phyloP scores from a whole-genome alignment of 2,329 filamentous ascomycete genomes.

The Fusarium tanahbumbuense region DNA sequence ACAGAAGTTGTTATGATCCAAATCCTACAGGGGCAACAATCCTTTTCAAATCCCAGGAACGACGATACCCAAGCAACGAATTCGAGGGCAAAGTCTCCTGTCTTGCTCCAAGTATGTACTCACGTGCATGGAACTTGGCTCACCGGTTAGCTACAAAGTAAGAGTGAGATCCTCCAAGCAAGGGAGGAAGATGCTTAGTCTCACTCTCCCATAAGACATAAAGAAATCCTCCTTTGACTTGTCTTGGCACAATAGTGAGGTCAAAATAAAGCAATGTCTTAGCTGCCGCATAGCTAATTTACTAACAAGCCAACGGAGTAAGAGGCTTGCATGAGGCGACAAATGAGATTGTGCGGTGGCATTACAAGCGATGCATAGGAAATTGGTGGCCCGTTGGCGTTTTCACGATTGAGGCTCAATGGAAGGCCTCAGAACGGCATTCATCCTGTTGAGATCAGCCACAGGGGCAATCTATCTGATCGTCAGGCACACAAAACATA shows the following conservation, averaged over 20 bases:
- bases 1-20: conserved; percentile 25
- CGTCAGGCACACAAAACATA: conserved; percentile 20
- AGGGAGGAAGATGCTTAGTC: conserved; percentile 16
- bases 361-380: conserved; percentile 23
- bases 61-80: conserved; percentile 17
- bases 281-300: conserved; percentile 9
- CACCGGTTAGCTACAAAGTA: too few relatives aligned
- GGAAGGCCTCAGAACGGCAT: conserved; percentile 12
- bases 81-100: conserved; percentile 8
- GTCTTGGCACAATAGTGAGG: conserved; percentile 8
- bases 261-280: conserved; percentile 7
- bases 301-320: conserved; percentile 12
- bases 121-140: neutral
- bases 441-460: neutral
- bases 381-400: conserved; percentile 18
- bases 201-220: conserved; percentile 1
- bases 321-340: conserved; percentile 21
- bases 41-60: conserved; percentile 13
- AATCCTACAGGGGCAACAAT: conserved; percentile 11
- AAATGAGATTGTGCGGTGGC: conserved; percentile 6
- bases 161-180: conserved; percentile 8
- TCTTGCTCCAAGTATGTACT: conserved; percentile 13
- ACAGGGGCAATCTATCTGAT: conserved; percentile 8
- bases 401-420: neutral
- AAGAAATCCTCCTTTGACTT: conserved; percentile 22